Evolutionary conservation across 805 yeast genomes (phyloP), one percentile per base, ranked within the genome.

Genomic region (Hanseniaspora lachancei): DNA sequence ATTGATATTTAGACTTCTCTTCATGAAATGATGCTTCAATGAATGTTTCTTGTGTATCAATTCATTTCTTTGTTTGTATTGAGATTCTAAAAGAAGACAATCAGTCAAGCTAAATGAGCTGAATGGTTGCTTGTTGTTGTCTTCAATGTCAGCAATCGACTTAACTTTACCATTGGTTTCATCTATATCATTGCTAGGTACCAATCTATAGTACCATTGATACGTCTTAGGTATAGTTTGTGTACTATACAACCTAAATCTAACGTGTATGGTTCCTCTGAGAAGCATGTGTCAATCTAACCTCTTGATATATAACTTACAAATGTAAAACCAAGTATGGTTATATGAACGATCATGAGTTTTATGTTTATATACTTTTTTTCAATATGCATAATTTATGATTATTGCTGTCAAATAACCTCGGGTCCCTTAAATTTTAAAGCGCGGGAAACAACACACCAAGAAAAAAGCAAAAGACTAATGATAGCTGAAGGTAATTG

Each of bases 171-270:
- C 51, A 16, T 36, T 35, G 1, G 20, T 16, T 6, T 36, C 34
- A 10, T 20, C 39, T 29, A 40, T 41, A 10, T 23, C 41, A n/a
- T 15, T n/a, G 36, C 21, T 27, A 6, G 41, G 29, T 12, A 50
- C 5, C 5, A 34, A 32, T 34, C 54, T 41, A 21, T 50, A 50
- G n/a, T 50, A 50, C 54, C 54, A 50, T 23, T 41, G 46, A 16
- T 42, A 50, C 4, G 35, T 23, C 15, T 20, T 34, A 15, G 20
- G 10, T 34, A 20, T 3, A 18, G 20, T 6, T 5, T 21, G 4
- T 20, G 49, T 18, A 15, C 39, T 46, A n/a, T 44, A 27, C 3
- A 44, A 13, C 10, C 36, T 44, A 27, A n/a, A 15, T 27, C 23
- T n/a, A n/a, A 27, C 10, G 6, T 27, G n/a, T 20, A 44, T 20